Percentiles rank a stretch among this genome's conserved stretches.
Conservation (phyloP, 2,329 filamentous ascomycete genomes). For the Nemania serpens region DNA sequence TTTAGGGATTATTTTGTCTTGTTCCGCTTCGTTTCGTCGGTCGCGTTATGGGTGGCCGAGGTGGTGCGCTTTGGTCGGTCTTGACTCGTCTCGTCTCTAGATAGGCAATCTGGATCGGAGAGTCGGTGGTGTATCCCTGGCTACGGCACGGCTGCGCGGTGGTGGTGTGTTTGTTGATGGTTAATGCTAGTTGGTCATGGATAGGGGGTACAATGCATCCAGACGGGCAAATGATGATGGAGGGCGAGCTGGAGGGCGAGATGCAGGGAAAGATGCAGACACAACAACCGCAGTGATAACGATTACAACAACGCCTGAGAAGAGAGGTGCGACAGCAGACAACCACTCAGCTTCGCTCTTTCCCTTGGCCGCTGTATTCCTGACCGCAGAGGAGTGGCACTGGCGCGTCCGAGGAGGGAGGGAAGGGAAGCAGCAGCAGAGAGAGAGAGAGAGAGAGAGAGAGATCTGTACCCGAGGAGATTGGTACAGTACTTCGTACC, state of each 20-base stretch:
- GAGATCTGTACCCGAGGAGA: slow-evolving; percentile 16
- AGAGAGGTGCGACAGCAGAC: slow-evolving; percentile 19
- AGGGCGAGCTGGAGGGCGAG: too few species aligned
- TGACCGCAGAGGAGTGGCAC: slow-evolving; percentile 26
- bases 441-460: neutral
- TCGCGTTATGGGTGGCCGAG: slow-evolving; percentile 21
- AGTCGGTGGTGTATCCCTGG: slow-evolving; percentile 19
- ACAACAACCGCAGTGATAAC: slow-evolving; percentile 6
- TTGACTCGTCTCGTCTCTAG: neutral
- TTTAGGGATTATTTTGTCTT: too few species aligned
- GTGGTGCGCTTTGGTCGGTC: slow-evolving; percentile 16
- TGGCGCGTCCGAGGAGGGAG: slow-evolving; percentile 16
- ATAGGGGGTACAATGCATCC: slow-evolving; percentile 21
- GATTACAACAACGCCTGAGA: slow-evolving; percentile 13
- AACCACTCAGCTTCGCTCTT: slow-evolving; percentile 24
- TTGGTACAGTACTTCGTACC: slow-evolving; percentile 18
- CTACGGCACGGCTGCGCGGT: slow-evolving; percentile 12
- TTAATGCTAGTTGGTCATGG: slow-evolving; percentile 22
- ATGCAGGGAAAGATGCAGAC: slow-evolving; percentile 8
- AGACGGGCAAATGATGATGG: slow-evolving; percentile 7
- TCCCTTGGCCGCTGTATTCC: slow-evolving; percentile 25
- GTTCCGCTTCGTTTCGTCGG: slow-evolving; percentile 5
- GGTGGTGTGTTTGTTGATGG: slow-evolving; percentile 18
- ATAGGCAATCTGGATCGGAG: neutral
- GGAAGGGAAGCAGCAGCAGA: slow-evolving; percentile 20